These are phyloP conservation scores for Geosiphon pyriformis DNA, from an alignment of 192 early-diverging fungal genomes.

Conservation along the genomic window DNA sequence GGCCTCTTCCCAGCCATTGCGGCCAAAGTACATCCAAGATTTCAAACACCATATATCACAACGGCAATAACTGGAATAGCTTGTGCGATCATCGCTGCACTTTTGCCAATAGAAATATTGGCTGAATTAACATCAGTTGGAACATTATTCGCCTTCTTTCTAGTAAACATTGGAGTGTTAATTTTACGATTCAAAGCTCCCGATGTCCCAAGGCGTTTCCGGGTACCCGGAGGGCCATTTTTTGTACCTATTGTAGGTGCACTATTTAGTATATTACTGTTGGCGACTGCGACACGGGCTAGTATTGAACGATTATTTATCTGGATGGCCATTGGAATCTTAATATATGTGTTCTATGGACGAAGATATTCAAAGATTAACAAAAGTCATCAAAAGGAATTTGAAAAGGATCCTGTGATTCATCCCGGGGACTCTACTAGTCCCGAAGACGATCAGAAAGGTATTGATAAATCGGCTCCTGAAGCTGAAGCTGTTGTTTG, in stretches of 20 bases:
- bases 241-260: slow-evolving; percentile 63
- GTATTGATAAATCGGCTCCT: no score
- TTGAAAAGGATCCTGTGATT: no score
- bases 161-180: slow-evolving; percentile 72
- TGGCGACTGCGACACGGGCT: slow-evolving; percentile 58
- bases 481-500: no score
- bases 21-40: slow-evolving; percentile 61
- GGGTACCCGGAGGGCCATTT: slow-evolving; percentile 64
- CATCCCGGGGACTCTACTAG: no score
- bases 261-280: slow-evolving; percentile 51
- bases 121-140: slow-evolving; percentile 83
- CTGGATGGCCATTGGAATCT: slow-evolving; percentile 73
- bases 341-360: slow-evolving; percentile 71
- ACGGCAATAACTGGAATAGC: slow-evolving; percentile 62
- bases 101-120: slow-evolving; percentile 78
- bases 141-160: slow-evolving; percentile 77
- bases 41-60: slow-evolving; percentile 71
- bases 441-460: no score
- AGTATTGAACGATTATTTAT: slow-evolving; percentile 70
- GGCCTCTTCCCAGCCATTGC: slow-evolving; percentile 68
- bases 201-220: slow-evolving; percentile 61
- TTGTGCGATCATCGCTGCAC: slow-evolving; percentile 59
- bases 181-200: slow-evolving; percentile 73
- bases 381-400: no score
- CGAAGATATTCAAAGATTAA: slow-evolving; percentile 58